Evolutionary conservation across 106 monocot genomes (phyloP).

Genomic region (Allium fistulosum): DNA sequence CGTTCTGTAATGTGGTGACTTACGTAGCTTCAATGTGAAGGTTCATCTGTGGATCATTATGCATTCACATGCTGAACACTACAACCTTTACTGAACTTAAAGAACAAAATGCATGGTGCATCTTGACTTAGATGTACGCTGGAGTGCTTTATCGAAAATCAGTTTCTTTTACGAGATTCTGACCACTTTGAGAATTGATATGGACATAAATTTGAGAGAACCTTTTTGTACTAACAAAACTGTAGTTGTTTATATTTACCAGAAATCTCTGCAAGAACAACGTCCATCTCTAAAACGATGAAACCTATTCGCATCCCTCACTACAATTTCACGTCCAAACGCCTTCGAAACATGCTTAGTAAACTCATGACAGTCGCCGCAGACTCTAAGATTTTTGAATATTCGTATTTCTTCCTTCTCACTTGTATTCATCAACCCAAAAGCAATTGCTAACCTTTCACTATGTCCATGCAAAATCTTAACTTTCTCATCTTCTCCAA

Average conservation of each 20-base stretch:
- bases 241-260: constrained; percentile 28
- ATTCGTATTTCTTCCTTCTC: constrained; percentile 43
- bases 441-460: constrained; percentile 70
- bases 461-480: constrained; percentile 52
- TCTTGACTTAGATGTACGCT: too few species aligned
- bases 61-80: too few species aligned
- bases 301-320: constrained; percentile 73
- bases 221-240: too few species aligned
- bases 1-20: too few species aligned
- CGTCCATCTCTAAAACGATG: constrained; percentile 74
- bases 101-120: too few species aligned
- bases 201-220: too few species aligned
- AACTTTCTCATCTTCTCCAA: constrained; percentile 44
- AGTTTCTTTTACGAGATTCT: too few species aligned
- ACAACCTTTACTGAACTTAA: too few species aligned
- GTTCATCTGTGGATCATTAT: too few species aligned
- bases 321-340: constrained; percentile 37
- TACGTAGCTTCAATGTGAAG: too few species aligned
- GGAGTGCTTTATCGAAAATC: too few species aligned
- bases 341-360: constrained; percentile 51
- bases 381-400: constrained; percentile 79
- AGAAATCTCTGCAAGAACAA: constrained; percentile 77
- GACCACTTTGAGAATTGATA: too few species aligned
- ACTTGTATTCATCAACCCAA: constrained; percentile 39
- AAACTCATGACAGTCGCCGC: constrained; percentile 76